Base-by-base conservation (phyloP, 306 rosid genomes). In the Adenanthera pavonina region DNA sequence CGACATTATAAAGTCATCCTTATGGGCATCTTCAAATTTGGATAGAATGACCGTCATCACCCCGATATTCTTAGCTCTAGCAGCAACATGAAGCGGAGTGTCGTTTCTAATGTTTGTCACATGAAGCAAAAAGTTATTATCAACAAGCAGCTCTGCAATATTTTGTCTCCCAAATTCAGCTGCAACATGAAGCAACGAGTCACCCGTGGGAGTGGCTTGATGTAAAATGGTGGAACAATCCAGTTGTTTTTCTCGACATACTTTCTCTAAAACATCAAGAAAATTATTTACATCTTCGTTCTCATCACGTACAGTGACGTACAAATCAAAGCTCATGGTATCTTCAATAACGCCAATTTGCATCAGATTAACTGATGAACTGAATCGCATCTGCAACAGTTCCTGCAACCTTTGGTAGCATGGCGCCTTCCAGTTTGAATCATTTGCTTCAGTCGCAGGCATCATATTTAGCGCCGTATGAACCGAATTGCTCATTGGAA, bases 161-260 rank as follows among this genome's bases (percentile, higher is more conserved):
- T 48, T 5, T 48, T 48, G 5, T 2, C 16, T 48, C 1, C 77
- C 77, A 1, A 3, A 30, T 52, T 16, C 10, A 2, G 66, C 82
- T 0, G 83, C 83, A 8, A 68, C 46, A 19, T 81, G 85, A 35
- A 85, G 83, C 49, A 77, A 19, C 2, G 85, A 65, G 40, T 81
- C 35, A 3, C 75, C 75, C 0, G 34, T 54, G 0, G 69, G 78
- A 60, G 61, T 65, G 13, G 46, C 76, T 7, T 72, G 72, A 51
- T 43, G 6, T 15, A 41, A 13, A 13, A 12, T 48, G 17, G 53
- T 12, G 5, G 53, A 15, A 15, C 12, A 48, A 10, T 48, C 53
- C 0, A 48, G 12, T 0, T 36, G 2, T 8, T 14, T 73, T 1
- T 35, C 34, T 6, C 0, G 2, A 30, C 65, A 52, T 3, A 35